These are phyloP conservation scores for Xylariaceae sp. DNA, from an alignment of 2,329 filamentous ascomycete species.

Conservation along the genomic window DNA sequence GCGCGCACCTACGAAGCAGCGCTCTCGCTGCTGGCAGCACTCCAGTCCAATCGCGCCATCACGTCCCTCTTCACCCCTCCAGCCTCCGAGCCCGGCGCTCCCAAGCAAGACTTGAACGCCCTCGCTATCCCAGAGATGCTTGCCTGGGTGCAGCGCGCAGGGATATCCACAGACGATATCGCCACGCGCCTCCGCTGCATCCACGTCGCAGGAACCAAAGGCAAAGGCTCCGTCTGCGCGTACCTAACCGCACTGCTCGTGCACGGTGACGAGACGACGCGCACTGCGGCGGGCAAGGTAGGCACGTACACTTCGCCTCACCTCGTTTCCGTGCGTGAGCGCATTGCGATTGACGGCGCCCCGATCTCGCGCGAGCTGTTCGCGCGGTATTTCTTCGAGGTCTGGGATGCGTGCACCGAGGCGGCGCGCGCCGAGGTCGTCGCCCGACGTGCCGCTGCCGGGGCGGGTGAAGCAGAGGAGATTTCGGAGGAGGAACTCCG, in stretches of 20 bases:
- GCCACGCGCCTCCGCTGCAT: conserved; percentile 43
- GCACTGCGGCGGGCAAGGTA: conserved; percentile 38
- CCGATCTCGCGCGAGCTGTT: conserved; percentile 66
- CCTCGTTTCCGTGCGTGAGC: conserved; percentile 74
- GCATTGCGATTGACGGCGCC: conserved; percentile 72
- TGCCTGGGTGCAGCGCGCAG: conserved; percentile 68
- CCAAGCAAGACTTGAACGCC: conserved; percentile 54
- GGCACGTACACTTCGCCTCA: conserved; percentile 86
- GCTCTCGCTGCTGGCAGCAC: conserved; percentile 65
- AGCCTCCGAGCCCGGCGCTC: conserved; percentile 42
- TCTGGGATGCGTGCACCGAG: conserved; percentile 62
- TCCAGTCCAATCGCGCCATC: conserved; percentile 74
- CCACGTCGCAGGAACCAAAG: conserved; percentile 90
- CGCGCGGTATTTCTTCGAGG: conserved; percentile 72
- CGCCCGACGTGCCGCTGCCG: not conserved
- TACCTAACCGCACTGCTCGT: conserved; percentile 60
- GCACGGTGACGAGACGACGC: conserved; percentile 12
- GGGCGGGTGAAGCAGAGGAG: conserved; percentile 26
- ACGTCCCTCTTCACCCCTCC: conserved; percentile 43
- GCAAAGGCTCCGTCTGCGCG: conserved; percentile 84
- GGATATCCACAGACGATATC: conserved; percentile 55
- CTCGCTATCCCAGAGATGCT: conserved; percentile 76
- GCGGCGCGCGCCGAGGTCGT: conserved; percentile 31
- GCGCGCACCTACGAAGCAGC: conserved; percentile 56
- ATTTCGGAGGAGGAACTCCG: conserved; percentile 41